Base-by-base conservation (phyloP, 2,329 filamentous ascomycete species). In the Metarhizium humberi region DNA sequence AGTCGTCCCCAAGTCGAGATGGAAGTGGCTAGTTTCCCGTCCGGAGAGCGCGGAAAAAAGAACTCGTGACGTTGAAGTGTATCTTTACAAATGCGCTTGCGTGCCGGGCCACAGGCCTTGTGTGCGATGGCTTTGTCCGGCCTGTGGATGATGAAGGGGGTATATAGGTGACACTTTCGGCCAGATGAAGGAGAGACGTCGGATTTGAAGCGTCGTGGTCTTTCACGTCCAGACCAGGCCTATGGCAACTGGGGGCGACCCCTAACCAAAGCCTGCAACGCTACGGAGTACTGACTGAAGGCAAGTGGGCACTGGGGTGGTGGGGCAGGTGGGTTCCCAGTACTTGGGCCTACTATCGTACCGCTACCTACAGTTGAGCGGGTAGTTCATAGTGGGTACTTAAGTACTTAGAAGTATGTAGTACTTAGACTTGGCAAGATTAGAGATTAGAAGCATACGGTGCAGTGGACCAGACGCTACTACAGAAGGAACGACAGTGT, bases 131-230 rank as follows among this genome's bases (percentile, higher is more conserved):
- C 45, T 30, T 13, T 14, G 25, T 18, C 45, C 3, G 45, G 25
- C 45, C 20, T 10, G 45, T 48, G 11, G 10, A n/a, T n/a, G 25
- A 4, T 11, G 20, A 18, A 48, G 45, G 6, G 45, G 29, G 25
- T 3, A 30, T 6, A 29, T 13, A 4, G 11, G 25, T 48, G 14
- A 3, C 11, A 14, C 30, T 46, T 7, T 25, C 25, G 45, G 45
- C 18, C 5, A 48, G 25, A 29, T 48, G 25, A 14, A 30, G 7
- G 25, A 5, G 6, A 48, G 13, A 48, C 13, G 45, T 48, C 3
- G 29, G 47, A 29, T 29, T 45, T 11, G 46, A 50, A 47, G 53
- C 40, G 48, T 55, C 18, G 42, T 51, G 53, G 52, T 43, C 52
- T 25, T 45, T 30, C 34, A 25, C 13, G 43, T 6, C n/a, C 5